Base-by-base conservation (phyloP, 1,284 basidiomycete species). In the Ustilago xerochloae region DNA sequence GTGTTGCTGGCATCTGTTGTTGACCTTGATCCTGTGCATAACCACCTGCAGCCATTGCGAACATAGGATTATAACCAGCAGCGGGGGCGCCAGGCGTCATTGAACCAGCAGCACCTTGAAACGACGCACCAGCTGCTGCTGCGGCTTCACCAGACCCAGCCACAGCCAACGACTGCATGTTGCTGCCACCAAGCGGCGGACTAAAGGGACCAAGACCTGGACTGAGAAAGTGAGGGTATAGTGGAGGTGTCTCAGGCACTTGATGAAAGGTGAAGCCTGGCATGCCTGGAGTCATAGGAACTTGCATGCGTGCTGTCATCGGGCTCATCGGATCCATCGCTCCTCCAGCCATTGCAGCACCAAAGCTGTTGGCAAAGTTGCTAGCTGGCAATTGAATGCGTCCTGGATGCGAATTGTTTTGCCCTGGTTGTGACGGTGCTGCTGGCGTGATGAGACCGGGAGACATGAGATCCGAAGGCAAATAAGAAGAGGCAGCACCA, bases 281-380 rank as follows among this genome's bases (percentile, higher is more conserved):
- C 85, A 86, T 85, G 8, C 83, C 83, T 3, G 85, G 85, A 8
- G 85, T 85, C 80, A 86, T 84, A 16, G 84, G 82, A 15, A 79
- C 67, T 12, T 63, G 69, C 63, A 71, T 71, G 15, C 62, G 52
- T 8, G 69, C 64, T 2, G 51, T 38, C 63, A 63, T 63, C 2
- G 79, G 63, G 22, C 70, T 58, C 72, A 66, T 64, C 32, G 57
- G 56, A 22, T 41, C 64, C 13, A 55, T 43, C 33, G 36, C 33
- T 24, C 30, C 41, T 4, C 22, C 41, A 13, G 22, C 41, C 16
- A 26, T 13, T 3, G 48, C 56, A 24, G 54, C 50, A 32, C 56
- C 60, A 32, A 69, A 69, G 36, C 61, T 63, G 41, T 68, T 48
- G 20, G 52, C 52, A 53, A 78, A 65, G 30, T 60, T 50, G 26